These are phyloP conservation scores for Ogataea salicorniae DNA, from an alignment of 805 yeast species.

Conservation along the genomic window DNA sequence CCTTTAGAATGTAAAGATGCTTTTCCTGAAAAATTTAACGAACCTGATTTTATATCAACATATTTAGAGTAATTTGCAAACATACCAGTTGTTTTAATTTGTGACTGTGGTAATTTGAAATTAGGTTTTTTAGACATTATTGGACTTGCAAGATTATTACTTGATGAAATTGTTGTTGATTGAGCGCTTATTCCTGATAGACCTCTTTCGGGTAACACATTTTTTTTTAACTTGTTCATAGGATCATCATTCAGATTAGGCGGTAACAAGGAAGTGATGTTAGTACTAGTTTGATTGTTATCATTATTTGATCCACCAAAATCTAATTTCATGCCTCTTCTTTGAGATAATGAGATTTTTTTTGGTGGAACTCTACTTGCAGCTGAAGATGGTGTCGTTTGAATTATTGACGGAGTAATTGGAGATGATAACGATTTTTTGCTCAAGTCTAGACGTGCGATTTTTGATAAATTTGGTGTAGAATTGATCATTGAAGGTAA, in stretches of 20 bases:
- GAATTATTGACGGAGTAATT: slow-evolving; percentile 7
- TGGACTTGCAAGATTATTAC: slow-evolving; percentile 7
- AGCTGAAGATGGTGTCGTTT: slow-evolving; percentile 2
- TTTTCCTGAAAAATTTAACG: slow-evolving; percentile 87
- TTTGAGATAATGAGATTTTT: slow-evolving; percentile 45
- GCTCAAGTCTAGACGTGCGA: slow-evolving; percentile 26
- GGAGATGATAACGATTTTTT: slow-evolving; percentile 17
- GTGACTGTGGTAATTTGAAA: slow-evolving; percentile 22
- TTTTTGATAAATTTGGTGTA: slow-evolving; percentile 26
- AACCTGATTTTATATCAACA: slow-evolving; percentile 87
- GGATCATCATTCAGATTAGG: slow-evolving; percentile 3
- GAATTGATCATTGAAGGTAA: slow-evolving; percentile 13
- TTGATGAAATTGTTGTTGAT: slow-evolving; percentile 19
- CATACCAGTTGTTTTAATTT: slow-evolving; percentile 45
- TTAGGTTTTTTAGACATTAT: slow-evolving; percentile 8
- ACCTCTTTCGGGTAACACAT: slow-evolving; percentile 23
- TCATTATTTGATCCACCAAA: slow-evolving; percentile 15
- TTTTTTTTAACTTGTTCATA: slow-evolving; percentile 17
- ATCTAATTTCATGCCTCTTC: slow-evolving; percentile 51
- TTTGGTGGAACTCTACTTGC: slow-evolving; percentile 21
- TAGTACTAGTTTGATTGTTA: neutral
- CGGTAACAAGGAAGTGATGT: neutral
- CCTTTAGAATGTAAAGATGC: slow-evolving; percentile 90
- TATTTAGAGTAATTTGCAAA: slow-evolving; percentile 84
- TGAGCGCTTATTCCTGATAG: slow-evolving; percentile 18